Evolutionary conservation across 768 basidiomycete species (phyloP).

Genomic region (Termitomyces sp.): DNA sequence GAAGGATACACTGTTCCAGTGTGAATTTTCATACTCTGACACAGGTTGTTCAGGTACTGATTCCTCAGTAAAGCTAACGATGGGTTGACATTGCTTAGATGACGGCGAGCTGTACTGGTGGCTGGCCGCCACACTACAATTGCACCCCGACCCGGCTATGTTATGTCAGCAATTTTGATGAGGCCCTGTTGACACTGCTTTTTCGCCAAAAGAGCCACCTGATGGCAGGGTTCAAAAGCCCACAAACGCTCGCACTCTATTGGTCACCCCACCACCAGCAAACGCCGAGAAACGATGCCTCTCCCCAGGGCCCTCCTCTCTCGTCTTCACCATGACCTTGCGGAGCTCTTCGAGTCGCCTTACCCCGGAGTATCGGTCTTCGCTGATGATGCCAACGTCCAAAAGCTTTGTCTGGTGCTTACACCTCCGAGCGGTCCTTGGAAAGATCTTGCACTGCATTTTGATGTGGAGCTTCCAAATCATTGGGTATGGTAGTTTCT

Average conservation of each 20-base stretch:
- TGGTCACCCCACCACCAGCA: background rate
- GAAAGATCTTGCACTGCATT: slow-evolving; percentile 38
- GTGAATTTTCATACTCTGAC: background rate
- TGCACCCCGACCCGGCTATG: slow-evolving; percentile 2
- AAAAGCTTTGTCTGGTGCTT: slow-evolving; percentile 40
- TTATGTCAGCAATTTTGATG: slow-evolving; percentile 11
- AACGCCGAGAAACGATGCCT: slow-evolving; percentile 1
- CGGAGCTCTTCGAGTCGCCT: slow-evolving; percentile 36
- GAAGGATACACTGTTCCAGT: background rate
- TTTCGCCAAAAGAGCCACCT: slow-evolving; percentile 4
- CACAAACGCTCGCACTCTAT: background rate
- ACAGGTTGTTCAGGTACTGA: background rate
- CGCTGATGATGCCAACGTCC: slow-evolving; percentile 37
- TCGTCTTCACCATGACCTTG: slow-evolving; percentile 36
- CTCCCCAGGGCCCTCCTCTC: slow-evolving; percentile 25
- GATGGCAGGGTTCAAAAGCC: slow-evolving; percentile 9
- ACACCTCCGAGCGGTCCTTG: slow-evolving; percentile 43
- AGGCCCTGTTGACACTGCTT: slow-evolving; percentile 6
- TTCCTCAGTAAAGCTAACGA: background rate
- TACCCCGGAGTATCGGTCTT: slow-evolving; percentile 42
- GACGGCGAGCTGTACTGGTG: background rate
- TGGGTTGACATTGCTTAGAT: background rate
- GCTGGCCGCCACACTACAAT: too few relatives aligned
- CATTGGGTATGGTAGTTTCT: slow-evolving; percentile 28
- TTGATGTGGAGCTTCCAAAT: slow-evolving; percentile 35